Percentiles rank a stretch among this genome's conserved stretches.
Conservation (phyloP, 2,329 filamentous ascomycete genomes). For the Colletotrichum karsti region DNA sequence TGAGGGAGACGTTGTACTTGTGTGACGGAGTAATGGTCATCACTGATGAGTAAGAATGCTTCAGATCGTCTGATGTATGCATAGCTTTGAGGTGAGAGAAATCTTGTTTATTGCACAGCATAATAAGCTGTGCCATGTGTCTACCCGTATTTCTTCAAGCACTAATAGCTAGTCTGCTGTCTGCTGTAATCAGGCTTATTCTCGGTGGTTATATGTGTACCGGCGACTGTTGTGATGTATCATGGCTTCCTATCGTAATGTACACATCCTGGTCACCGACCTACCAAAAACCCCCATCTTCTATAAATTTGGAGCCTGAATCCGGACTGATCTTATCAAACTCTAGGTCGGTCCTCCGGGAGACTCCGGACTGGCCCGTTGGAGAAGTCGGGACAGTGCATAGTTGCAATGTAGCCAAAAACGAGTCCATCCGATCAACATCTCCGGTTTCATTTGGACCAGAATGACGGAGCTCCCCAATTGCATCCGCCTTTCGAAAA, state of each 20-base stretch:
- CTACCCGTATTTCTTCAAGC: background rate
- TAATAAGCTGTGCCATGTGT: background rate
- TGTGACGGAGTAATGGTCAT: too few species aligned
- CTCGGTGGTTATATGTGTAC: too few species aligned
- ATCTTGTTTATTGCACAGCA: background rate
- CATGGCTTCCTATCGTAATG: too few species aligned
- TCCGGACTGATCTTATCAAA: background rate
- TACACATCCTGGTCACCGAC: too few species aligned
- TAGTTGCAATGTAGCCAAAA: background rate
- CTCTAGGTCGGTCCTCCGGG: background rate
- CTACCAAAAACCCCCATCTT: too few species aligned
- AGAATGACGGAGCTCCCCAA: constrained; percentile 14
- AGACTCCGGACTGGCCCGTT: background rate
- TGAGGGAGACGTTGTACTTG: background rate
- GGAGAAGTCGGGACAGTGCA: background rate
- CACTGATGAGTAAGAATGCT: background rate
- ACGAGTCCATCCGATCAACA: background rate
- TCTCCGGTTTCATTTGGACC: constrained; percentile 12
- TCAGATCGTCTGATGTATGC: background rate
- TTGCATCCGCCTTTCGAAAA: background rate
- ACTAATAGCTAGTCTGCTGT: too few species aligned
- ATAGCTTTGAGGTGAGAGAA: background rate
- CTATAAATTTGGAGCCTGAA: too few species aligned
- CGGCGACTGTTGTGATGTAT: too few species aligned
- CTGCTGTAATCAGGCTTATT: too few species aligned